These are phyloP conservation scores for Potentilla sterilis DNA, from an alignment of 306 rosid species.

Conservation along the genomic window DNA sequence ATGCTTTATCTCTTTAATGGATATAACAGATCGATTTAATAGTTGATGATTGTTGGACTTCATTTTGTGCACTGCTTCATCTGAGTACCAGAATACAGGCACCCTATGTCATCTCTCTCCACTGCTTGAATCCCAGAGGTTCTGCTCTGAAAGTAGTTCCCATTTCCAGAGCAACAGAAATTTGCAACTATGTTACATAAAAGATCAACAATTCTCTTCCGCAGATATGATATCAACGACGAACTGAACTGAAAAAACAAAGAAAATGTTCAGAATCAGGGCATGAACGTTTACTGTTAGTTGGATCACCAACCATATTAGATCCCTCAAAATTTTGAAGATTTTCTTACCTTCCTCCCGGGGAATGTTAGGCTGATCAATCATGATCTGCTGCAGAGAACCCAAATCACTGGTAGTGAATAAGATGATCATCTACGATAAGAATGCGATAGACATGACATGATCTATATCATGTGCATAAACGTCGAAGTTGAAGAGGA, in stretches of 20 bases:
- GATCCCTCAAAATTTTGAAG: neutral
- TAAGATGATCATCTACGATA: constrained; percentile 11
- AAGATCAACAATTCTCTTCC: constrained; percentile 39
- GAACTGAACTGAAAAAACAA: constrained; percentile 42
- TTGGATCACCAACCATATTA: neutral
- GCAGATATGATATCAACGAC: constrained; percentile 59
- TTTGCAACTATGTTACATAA: constrained; percentile 13
- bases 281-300: neutral
- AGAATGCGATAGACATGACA: neutral
- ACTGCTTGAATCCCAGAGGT: neutral
- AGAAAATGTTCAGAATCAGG: neutral
- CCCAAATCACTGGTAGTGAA: constrained; percentile 50
- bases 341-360: constrained; percentile 60
- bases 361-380: constrained; percentile 81
- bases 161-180: constrained; percentile 13
- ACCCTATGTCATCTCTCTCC: neutral
- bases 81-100: no score
- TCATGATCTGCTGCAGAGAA: constrained; percentile 65
- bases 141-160: neutral
- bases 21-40: neutral
- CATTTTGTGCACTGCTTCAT: neutral
- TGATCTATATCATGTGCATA: neutral
- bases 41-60: neutral
- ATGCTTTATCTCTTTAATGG: no score
- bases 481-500: constrained; percentile 5